Evolutionary conservation across 176 grass and related monocot genomes (phyloP).

Genomic region (Puya raimondii): DNA sequence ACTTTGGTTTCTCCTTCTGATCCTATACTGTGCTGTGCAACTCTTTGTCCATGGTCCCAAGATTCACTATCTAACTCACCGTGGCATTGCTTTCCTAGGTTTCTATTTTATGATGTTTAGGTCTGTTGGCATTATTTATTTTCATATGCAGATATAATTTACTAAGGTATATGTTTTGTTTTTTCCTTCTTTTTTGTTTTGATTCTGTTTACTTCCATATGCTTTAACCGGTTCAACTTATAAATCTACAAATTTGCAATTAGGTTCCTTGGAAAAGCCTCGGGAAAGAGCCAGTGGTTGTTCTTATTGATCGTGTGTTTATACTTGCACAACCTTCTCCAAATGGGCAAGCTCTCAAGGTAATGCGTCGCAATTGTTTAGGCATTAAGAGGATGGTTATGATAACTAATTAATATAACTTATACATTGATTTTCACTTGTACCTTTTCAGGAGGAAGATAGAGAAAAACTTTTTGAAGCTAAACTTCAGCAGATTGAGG

Average conservation of each 20-base stretch:
- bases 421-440: constrained; percentile 8
- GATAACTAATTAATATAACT: not conserved
- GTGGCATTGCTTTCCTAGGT: no score
- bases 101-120: no score
- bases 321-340: constrained; percentile 90
- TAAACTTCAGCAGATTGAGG: constrained; percentile 98
- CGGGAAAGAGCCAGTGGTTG: constrained; percentile 94
- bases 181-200: not conserved
- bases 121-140: no score
- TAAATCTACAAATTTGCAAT: constrained; percentile 28
- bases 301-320: constrained; percentile 87
- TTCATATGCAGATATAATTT: not conserved
- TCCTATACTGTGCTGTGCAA: no score
- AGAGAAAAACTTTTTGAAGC: constrained; percentile 94
- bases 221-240: constrained; percentile 22
- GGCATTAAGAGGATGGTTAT: not conserved
- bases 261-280: constrained; percentile 98
- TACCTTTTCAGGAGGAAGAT: constrained; percentile 72
- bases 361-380: constrained; percentile 17
- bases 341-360: constrained; percentile 70
- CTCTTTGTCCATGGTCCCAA: no score
- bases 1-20: no score
- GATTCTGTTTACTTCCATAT: constrained; percentile 3
- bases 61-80: no score
- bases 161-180: not conserved